Evolutionary conservation across 352 stramenopile species (phyloP).

Genomic region (Phytophthora hibernalis): DNA sequence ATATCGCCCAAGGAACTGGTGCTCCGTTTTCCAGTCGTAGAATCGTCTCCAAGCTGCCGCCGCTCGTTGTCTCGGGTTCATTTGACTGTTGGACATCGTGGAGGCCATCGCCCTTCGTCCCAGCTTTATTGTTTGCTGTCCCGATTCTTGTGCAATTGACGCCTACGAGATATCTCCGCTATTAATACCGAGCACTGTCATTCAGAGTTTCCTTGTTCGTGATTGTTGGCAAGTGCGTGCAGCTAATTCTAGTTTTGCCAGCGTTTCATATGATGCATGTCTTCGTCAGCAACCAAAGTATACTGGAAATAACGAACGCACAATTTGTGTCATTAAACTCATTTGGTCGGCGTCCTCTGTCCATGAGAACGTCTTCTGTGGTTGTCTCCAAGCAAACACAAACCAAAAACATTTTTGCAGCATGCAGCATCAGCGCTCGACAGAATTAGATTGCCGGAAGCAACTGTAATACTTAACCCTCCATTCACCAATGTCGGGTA

Average conservation of each 20-base stretch:
- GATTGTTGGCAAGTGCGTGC: background rate
- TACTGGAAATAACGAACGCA: background rate
- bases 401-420: too few relatives aligned
- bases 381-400: background rate
- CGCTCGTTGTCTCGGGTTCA: slow-evolving; percentile 5
- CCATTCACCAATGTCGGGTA: too few relatives aligned
- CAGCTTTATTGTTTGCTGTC: background rate
- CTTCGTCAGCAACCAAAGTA: background rate
- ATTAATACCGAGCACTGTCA: slow-evolving; percentile 4
- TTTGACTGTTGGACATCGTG: background rate
- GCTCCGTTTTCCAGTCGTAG: slow-evolving; percentile 42
- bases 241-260: background rate
- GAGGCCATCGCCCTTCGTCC: background rate
- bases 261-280: background rate
- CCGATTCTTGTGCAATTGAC: background rate
- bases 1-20: slow-evolving; percentile 44
- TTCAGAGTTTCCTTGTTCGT: slow-evolving; percentile 2
- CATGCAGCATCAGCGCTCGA: too few relatives aligned
- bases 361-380: background rate
- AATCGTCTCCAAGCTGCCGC: slow-evolving; percentile 15
- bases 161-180: background rate
- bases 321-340: background rate
- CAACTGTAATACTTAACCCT: too few relatives aligned
- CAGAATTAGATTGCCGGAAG: too few relatives aligned
- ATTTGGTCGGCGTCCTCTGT: background rate